Evolutionary conservation across 768 basidiomycete species (phyloP), one percentile per base, ranked within the genome.

Genomic region (Pleurotus salmoneostramineus): DNA sequence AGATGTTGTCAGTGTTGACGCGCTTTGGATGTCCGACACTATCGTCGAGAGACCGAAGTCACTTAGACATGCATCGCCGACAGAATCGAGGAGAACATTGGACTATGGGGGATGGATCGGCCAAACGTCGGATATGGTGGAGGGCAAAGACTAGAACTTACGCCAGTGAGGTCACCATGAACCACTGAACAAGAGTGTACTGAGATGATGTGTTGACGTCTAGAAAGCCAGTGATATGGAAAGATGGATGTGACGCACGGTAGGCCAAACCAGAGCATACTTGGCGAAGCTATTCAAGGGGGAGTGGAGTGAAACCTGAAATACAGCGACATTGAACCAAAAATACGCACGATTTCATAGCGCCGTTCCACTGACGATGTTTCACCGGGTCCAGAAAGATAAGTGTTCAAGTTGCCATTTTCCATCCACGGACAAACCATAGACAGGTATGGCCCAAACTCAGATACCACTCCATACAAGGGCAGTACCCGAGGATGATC

Each of bases 21-120:
- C 31, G 11, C 35, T 45, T 37, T 56, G 43, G 43, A 56, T n/a
- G n/a, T 45, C 43, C 32, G 46, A 45, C 8, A 56, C 47, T 4
- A 56, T 37, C 4, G 43, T 56, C 27, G 56, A 56, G 11, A 56
- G 56, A n/a, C 56, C 56, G 32, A 56, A 56, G 35, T 56, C 56
- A 15, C 56, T 56, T 4, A 56, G 33, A 34, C 56, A 48, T 34
- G 56, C 56, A 48, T 46, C 31, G 0, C 56, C 56, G 0, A 7
- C 56, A 11, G 34, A 27, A 48, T 47, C 44, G 31, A 56, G n/a
- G 10, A 56, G 56, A 1, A 56, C 56, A 32, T 56, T 56, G 34
- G 32, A 56, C 56, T 56, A 34, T 8, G 2, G 37, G 12, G 31
- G 42, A n/a, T 74, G 45, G 6, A 45, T 12, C n/a, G n/a, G 37